Evolutionary conservation across 805 yeast species (phyloP), one percentile per base, ranked within the genome.

Genomic region (Wickerhamiella azymoides): DNA sequence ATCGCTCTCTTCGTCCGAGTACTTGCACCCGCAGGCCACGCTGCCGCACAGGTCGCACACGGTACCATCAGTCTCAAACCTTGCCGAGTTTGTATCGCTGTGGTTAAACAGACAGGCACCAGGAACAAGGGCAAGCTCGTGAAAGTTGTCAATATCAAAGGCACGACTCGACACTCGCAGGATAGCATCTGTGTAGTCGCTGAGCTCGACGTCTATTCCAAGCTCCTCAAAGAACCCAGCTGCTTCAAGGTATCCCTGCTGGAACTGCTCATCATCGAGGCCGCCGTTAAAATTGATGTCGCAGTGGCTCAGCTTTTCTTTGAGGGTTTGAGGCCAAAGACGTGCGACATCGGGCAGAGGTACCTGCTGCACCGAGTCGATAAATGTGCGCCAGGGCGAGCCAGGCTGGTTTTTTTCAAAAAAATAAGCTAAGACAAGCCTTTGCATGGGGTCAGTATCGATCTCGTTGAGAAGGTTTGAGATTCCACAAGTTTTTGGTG

Each of bases 61-160:
- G 24, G 71, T 72, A 36, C 59, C 71, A 3, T 69, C 50, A 3
- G 78, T 65, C 48, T 76, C 81, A 57, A 85, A 84, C 61, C 78
- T 80, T 9, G 79, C 85, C 53, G 74, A 69, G 50, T 83, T 86
- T 5, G 63, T 56, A 1, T 61, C 76, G 11, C 63, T 70, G 57
- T 86, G 96, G 53, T 88, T 88, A 63, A 86, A 84, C 30, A 89
- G 64, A 62, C 88, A 95, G 0, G 96, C 96, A 13, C 86, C 84
- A 0, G 96, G 96, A 19, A 88, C 94, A 42, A 89, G 64, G 0
- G 83, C 84, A 26, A 79, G 68, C 27, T 77, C 82, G 54, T 80
- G 84, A 57, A 62, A 86, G 42, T 69, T 69, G 60, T 89, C 97
- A 25, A 88, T 74, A 36, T 77, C 78, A 59, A 89, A 88, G 1